phyloP scores from a whole-genome alignment of 345 rosid genomes.

The Eucalyptus paniculata region DNA sequence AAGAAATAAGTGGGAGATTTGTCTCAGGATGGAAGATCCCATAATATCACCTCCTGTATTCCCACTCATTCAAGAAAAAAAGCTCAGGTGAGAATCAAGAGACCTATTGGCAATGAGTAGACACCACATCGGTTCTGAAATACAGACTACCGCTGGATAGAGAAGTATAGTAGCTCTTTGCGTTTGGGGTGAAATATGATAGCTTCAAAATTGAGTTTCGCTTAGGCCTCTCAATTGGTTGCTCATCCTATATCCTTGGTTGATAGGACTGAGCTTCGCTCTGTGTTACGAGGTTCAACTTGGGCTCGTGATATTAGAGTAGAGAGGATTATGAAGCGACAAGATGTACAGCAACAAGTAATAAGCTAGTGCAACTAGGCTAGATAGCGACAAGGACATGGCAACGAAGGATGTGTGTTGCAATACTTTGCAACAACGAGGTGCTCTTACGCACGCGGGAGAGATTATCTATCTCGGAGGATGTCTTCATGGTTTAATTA shows the following conservation, averaged over 20 bases:
- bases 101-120: rapidly evolving
- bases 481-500: background rate
- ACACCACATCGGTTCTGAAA: rapidly evolving
- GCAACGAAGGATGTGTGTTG: background rate
- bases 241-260: too few relatives aligned
- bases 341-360: background rate
- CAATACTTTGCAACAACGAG: background rate
- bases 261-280: too few relatives aligned
- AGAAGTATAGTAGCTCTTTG: too few relatives aligned
- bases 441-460: too few relatives aligned
- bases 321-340: background rate
- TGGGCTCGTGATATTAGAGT: background rate
- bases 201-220: too few relatives aligned
- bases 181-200: too few relatives aligned
- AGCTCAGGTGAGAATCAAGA: too few relatives aligned
- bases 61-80: too few relatives aligned
- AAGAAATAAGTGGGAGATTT: too few relatives aligned
- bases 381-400: background rate
- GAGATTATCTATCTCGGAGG: background rate
- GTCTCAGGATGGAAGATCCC: rapidly evolving
- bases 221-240: too few relatives aligned
- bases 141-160: rapidly evolving
- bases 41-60: rapidly evolving
- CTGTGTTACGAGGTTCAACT: too few relatives aligned
- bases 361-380: background rate